Evolutionary conservation across 208 protist genomes (phyloP).

Genomic region (Leishmania guyanensis): DNA sequence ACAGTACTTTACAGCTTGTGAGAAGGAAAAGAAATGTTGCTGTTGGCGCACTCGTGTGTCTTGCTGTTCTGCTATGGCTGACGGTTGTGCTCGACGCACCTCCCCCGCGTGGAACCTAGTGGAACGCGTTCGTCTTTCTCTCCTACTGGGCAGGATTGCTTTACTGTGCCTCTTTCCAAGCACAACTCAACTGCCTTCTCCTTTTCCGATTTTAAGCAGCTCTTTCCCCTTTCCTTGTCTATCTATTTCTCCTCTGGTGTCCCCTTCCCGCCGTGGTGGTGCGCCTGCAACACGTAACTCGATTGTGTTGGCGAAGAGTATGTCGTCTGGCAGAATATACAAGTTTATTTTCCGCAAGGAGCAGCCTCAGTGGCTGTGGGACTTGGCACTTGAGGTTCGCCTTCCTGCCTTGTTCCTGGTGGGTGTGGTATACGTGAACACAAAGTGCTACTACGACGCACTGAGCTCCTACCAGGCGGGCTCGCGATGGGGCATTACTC

Average conservation of each 20-base stretch:
- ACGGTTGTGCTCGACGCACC: not conserved
- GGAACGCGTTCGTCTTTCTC: not conserved
- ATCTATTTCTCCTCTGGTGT: not conserved
- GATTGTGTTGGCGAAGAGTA: conserved; percentile 9
- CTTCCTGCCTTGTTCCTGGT: conserved; percentile 68
- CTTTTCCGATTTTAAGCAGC: not conserved
- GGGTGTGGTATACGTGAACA: conserved; percentile 76
- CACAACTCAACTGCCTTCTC: too few species aligned
- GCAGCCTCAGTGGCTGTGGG: conserved; percentile 88
- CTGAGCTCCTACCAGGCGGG: conserved; percentile 68
- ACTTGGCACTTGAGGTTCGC: conserved; percentile 84
- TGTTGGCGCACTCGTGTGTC: not conserved
- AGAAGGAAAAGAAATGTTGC: not conserved
- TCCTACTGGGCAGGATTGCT: not conserved
- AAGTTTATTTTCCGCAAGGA: conserved; percentile 63
- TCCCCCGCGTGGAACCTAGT: not conserved
- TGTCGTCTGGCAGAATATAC: conserved; percentile 78
- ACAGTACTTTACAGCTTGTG: not conserved
- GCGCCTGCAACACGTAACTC: not conserved
- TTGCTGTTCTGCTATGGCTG: not conserved
- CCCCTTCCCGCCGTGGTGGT: conserved; percentile 9
- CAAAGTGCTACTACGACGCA: conserved; percentile 80
- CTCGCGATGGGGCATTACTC: conserved; percentile 69
- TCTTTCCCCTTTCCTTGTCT: conserved; percentile 6
- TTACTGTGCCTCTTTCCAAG: not conserved